phyloP scores from a whole-genome alignment of 2,329 filamentous ascomycete species.

The Penicillium palitans region DNA sequence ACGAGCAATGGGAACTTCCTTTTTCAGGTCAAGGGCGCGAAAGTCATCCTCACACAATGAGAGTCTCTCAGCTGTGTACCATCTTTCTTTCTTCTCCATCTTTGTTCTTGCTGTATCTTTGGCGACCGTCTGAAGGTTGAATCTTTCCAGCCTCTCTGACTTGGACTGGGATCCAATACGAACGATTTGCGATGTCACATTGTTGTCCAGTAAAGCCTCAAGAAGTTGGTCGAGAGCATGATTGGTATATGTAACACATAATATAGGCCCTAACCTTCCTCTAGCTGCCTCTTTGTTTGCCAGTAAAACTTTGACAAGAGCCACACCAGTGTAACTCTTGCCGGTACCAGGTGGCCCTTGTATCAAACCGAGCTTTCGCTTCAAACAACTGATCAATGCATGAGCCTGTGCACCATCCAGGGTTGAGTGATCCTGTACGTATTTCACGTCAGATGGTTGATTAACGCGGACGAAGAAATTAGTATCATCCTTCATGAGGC shows the following conservation, averaged over 20 bases:
- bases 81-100: conserved; percentile 29
- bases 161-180: conserved; percentile 63
- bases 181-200: conserved; percentile 50
- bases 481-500: conserved; percentile 28
- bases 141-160: conserved; percentile 51
- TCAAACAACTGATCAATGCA: conserved; percentile 22
- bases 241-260: conserved; percentile 54
- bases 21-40: conserved; percentile 9
- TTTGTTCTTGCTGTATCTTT: conserved; percentile 39
- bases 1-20: neutral
- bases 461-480: conserved; percentile 19
- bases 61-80: conserved; percentile 12
- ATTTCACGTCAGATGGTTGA: conserved; percentile 19
- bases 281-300: conserved; percentile 27
- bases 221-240: conserved; percentile 61
- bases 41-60: conserved; percentile 18
- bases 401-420: conserved; percentile 26
- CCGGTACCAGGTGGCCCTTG: conserved; percentile 34
- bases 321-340: conserved; percentile 31
- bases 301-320: conserved; percentile 32
- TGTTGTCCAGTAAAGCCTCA: conserved; percentile 54
- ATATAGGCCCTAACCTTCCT: conserved; percentile 45
- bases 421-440: conserved; percentile 16
- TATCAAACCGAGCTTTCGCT: conserved; percentile 24
- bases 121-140: conserved; percentile 50